Evolutionary conservation across 805 yeast genomes (phyloP).

Genomic region (Ogataea glucozyma): DNA sequence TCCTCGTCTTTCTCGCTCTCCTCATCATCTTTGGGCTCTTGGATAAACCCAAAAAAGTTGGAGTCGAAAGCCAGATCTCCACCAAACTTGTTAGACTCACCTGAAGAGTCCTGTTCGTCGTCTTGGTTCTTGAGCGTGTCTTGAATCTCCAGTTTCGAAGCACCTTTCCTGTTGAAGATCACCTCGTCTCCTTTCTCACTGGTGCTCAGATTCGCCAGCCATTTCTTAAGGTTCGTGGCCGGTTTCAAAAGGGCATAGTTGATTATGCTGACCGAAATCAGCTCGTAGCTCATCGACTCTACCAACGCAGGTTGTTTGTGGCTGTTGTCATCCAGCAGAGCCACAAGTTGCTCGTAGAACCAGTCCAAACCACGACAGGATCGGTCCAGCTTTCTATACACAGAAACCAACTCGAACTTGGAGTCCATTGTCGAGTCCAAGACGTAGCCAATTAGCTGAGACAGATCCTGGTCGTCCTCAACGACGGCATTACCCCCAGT

Average conservation of each 20-base stretch:
- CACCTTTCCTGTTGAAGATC: slow-evolving; percentile 26
- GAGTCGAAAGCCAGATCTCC: slow-evolving; percentile 27
- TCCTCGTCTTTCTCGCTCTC: slow-evolving; percentile 6
- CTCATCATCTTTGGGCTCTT: slow-evolving; percentile 29
- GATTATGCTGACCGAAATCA: slow-evolving; percentile 26
- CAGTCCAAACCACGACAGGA: slow-evolving; percentile 23
- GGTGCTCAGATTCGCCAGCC: slow-evolving; percentile 27
- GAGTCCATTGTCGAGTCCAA: slow-evolving; percentile 12
- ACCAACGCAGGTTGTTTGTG: slow-evolving; percentile 16
- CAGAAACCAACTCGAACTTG: slow-evolving; percentile 25
- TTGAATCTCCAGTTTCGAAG: slow-evolving; percentile 4
- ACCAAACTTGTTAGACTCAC: slow-evolving; percentile 14
- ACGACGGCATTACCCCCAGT: slow-evolving; percentile 8
- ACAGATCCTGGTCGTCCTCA: neutral
- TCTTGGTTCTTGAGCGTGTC: slow-evolving; percentile 5
- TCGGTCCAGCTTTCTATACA: slow-evolving; percentile 20
- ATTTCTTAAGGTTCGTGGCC: slow-evolving; percentile 19
- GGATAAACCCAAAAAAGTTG: slow-evolving; percentile 33
- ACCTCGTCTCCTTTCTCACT: slow-evolving; percentile 11
- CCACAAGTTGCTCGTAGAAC: slow-evolving; percentile 24
- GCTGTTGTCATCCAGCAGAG: slow-evolving; percentile 14
- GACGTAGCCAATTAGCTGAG: slow-evolving; percentile 13
- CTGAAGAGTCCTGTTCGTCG: slow-evolving; percentile 6
- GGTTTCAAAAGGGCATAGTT: slow-evolving; percentile 27
- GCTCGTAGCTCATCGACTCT: slow-evolving; percentile 26